Percentiles rank a stretch among this genome's conserved stretches.
These are phyloP conservation scores for Bretschneidera sinensis DNA, from an alignment of 345 rosid species.

Conservation along the genomic window DNA sequence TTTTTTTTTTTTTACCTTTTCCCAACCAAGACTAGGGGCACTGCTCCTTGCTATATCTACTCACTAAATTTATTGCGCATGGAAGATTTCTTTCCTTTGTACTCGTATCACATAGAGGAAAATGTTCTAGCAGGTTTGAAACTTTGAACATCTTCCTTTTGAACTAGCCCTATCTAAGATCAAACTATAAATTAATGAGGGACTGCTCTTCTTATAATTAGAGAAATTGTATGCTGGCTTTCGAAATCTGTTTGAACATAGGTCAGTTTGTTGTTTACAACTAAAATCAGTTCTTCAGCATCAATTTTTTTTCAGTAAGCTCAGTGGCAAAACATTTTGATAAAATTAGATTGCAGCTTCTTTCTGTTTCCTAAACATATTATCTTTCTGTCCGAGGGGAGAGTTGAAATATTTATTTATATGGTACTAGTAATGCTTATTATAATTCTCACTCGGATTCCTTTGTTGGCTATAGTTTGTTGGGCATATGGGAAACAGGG, in stretches of 20 bases:
- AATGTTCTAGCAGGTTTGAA: too few species aligned
- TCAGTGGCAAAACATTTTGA: too few species aligned
- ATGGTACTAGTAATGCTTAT: background rate
- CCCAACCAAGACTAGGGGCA: background rate
- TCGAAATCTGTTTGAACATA: too few species aligned
- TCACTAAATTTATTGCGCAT: too few species aligned
- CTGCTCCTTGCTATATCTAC: too few species aligned
- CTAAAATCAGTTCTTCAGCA: background rate
- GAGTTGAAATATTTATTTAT: background rate
- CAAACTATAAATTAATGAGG: too few species aligned
- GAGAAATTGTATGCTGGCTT: too few species aligned
- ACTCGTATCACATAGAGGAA: background rate
- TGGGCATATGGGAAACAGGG: constrained; percentile 58
- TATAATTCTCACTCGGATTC: constrained; percentile 10
- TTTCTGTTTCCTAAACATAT: background rate
- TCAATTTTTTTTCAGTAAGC: background rate
- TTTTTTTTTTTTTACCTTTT: background rate
- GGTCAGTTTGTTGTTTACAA: background rate
- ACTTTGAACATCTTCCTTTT: too few species aligned
- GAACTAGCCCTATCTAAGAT: too few species aligned
- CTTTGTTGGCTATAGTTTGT: constrained; percentile 32
- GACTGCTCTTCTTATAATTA: too few species aligned
- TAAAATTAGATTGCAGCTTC: background rate
- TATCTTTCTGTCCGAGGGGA: background rate
- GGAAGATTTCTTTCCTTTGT: background rate